Evolutionary conservation across 1,284 basidiomycete genomes (phyloP), one percentile per base, ranked within the genome.

Genomic region (Sanghuangporus baumii): DNA sequence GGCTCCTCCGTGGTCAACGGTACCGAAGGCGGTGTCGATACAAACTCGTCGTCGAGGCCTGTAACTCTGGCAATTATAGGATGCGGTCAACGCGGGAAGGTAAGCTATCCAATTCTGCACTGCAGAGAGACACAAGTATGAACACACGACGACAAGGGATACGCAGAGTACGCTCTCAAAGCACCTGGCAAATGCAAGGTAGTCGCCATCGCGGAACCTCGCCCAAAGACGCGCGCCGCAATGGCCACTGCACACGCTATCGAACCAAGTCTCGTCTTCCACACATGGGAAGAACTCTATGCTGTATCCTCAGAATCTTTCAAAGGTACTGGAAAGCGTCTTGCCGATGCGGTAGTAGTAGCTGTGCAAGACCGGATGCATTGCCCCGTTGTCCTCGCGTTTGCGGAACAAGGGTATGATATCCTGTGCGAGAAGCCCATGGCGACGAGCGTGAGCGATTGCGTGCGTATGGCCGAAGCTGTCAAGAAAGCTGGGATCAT

Each of bases 351-450:
- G 0, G 84, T 94, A 12, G 70, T 93, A 60, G 80, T 95, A 65
- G 79, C 88, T 2, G 88, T 93, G 0, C 89, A 91, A 65, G 92
- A 94, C 69, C 75, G 81, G 50, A 81, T 92, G 81, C 92, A 94
- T 70, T 78, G 81, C 38, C 85, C 89, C 66, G 86, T 92, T 11
- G 84, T 87, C 0, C 69, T 82, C 6, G 89, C 87, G 0, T 94
- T 93, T 73, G 85, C 87, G 1, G 80, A 79, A 60, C 89, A 91
- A 69, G 91, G 91, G 1, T 94, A 94, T 71, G 85, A 93, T 70
- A 90, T 95, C 62, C 79, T 95, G 34, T 93, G 92, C 72, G 92
- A 95, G 79, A 95, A 94, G 72, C 93, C 92, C 0, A 92, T 95
- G 89, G 90, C 91, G 1, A 93, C 90, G 1, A 81, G 72, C 59